Conservation (phyloP, 495 filamentous ascomycete species). For the Lichina pygmaea region DNA sequence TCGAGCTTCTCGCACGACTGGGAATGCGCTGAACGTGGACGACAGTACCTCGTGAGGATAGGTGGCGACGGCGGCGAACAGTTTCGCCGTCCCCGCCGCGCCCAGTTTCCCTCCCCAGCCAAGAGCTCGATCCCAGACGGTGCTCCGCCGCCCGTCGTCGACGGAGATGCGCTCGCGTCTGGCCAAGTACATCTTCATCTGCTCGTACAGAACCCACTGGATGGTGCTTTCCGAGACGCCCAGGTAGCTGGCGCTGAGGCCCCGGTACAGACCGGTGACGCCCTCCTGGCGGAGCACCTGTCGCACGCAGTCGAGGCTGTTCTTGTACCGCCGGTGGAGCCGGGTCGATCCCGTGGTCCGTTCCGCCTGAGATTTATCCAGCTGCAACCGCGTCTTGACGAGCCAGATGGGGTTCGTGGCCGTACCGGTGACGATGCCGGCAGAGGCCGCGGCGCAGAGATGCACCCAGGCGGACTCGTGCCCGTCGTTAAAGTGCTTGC, state of each 20-base stretch:
- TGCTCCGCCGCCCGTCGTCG: conserved; percentile 24
- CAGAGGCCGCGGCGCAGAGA: conserved; percentile 39
- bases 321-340: conserved; percentile 45
- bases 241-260: conserved; percentile 65
- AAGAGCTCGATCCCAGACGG: conserved; percentile 33
- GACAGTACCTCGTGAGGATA: conserved; percentile 66
- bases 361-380: conserved; percentile 42
- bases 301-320: conserved; percentile 52
- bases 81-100: conserved; percentile 58
- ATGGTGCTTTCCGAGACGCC: conserved; percentile 66
- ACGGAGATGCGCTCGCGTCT: conserved; percentile 25
- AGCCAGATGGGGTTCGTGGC: conserved; percentile 87
- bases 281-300: conserved; percentile 60
- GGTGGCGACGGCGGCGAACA: conserved; percentile 50
- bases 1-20: too few species aligned
- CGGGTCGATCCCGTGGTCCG: conserved; percentile 7
- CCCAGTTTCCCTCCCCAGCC: conserved; percentile 42
- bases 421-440: conserved; percentile 57
- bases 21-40: neutral
- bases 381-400: conserved; percentile 68
- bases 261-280: conserved; percentile 51
- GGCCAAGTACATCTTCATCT: conserved; percentile 40
- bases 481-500: conserved; percentile 33
- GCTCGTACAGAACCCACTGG: conserved; percentile 73
- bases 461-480: conserved; percentile 45